Evolutionary conservation across 805 yeast genomes (phyloP), one percentile per base, ranked within the genome.

Genomic region (Candida nitratophila): DNA sequence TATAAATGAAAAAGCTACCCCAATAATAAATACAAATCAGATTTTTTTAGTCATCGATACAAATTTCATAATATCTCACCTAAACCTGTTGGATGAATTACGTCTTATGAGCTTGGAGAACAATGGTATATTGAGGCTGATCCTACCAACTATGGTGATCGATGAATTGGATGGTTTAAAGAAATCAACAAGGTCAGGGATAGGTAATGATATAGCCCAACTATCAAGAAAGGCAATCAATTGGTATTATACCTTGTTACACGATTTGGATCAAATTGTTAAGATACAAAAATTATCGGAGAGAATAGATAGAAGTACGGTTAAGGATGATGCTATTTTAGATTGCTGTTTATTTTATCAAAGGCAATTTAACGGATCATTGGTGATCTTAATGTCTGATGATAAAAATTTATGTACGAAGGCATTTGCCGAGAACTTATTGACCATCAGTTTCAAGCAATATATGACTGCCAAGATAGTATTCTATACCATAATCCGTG

Each of bases 141-240:
- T 90, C 0, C 68, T 90, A 3, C 98, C 98, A 0, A 65, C 65
- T 4, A 76, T 81, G 1, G 93, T 83, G 3, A 66, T 86, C 14
- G 70, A 66, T 35, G 98, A 90, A 57, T 68, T 90, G n/a, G 97
- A 90, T 62, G 90, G 90, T 0, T 66, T 90, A 49, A 90, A 90
- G 56, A 65, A 59, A 3, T 69, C 79, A 1, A 41, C 47, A 10
- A 52, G 46, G 6, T 24, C 27, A n/a, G 39, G 43, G 15, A 7
- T 11, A 11, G 30, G 59, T 4, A 53, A 59, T 5, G 55, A 53
- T 9, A 49, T 59, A 19, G 60, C 79, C 0, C 17, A 19, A 11
- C 69, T 83, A 10, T 80, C 85, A 0, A 65, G 96, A 33, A 64
- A 71, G 66, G 95, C 93, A 0, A 86, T 76, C 52, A 81, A 77